Base-by-base conservation (phyloP, 1,284 basidiomycete species). In the Rugosomyces carneus region DNA sequence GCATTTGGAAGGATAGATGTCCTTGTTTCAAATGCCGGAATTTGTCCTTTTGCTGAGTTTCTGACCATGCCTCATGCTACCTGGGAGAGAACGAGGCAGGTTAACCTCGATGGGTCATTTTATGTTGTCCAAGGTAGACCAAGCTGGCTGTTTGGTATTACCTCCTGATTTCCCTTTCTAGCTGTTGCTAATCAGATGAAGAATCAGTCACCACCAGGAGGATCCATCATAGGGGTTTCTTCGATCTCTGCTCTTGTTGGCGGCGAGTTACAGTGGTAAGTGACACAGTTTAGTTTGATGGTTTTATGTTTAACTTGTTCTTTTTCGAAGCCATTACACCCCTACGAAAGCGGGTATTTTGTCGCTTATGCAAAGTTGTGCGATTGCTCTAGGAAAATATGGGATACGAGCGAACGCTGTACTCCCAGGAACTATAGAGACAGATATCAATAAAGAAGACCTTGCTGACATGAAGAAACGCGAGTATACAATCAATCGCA, bases 291-390 rank as follows among this genome's bases (percentile, higher is more conserved):
- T 5, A 5, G n/a, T 9, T 15, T 6, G 35, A 26, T 39, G 42
- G 34, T 27, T 21, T 29, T 27, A 16, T 15, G 16, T 10, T n/a
- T 7, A 15, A 34, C 41, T 34, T 15, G 13, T 29, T 11, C 40
- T 43, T 41, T n/a, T n/a, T n/a, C n/a, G n/a, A n/a, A 78, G 78
- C 37, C 86, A 89, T 60, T 90, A 90, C 58, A 88, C 85, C 0
- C 87, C 88, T 0, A 90, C 87, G 1, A 89, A 90, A 60, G 88
- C 87, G 0, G 88, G 82, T 0, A 77, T 91, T 50, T 75, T 87
- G 45, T 86, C 83, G 20, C 63, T 92, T 50, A 92, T 90, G 87
- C 86, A 90, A 64, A 86, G 82, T 53, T 86, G 82, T 53, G 84
- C 87, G 0, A 80, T 89, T 40, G 85, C 87, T 0, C 68, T 90